These are phyloP conservation scores for Trametes hirsuta DNA, from an alignment of 1,284 basidiomycete species.

Conservation along the genomic window DNA sequence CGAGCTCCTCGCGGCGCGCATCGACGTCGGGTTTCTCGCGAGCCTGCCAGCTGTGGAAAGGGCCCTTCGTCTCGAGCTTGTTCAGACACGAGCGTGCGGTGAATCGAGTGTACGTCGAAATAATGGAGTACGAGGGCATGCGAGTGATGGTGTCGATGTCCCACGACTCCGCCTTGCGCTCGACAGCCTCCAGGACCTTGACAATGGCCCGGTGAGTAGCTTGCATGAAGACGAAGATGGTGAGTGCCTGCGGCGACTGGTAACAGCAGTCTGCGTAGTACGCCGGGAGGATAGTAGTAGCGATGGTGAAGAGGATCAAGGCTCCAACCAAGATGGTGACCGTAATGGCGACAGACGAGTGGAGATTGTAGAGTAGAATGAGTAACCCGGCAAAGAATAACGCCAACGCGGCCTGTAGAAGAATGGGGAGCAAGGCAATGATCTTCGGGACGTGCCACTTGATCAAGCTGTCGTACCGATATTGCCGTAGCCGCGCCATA, in stretches of 20 bases:
- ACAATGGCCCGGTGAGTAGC: background rate
- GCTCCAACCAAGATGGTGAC: slow-evolving; percentile 22
- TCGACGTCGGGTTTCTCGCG: slow-evolving; percentile 18
- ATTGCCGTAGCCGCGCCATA: slow-evolving; percentile 19
- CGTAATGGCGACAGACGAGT: slow-evolving; percentile 10
- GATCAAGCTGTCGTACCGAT: slow-evolving; percentile 18
- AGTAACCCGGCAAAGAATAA: slow-evolving; percentile 25
- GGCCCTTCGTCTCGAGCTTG: background rate
- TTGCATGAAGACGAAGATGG: slow-evolving; percentile 10
- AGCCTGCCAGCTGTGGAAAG: slow-evolving; percentile 13
- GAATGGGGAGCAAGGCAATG: slow-evolving; percentile 20
- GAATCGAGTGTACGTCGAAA: slow-evolving; percentile 3
- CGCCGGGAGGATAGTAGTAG: slow-evolving; percentile 30
- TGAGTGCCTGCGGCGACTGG: slow-evolving; percentile 33
- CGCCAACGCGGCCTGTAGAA: slow-evolving; percentile 21
- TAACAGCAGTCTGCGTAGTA: slow-evolving; percentile 30
- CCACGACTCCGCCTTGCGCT: background rate
- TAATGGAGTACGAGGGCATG: background rate
- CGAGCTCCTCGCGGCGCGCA: slow-evolving; percentile 9
- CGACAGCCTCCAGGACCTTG: background rate
- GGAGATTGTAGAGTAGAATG: slow-evolving; percentile 19
- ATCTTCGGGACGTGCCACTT: slow-evolving; percentile 23
- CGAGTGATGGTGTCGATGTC: background rate
- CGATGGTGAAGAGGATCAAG: slow-evolving; percentile 19
- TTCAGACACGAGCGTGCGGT: background rate